These are phyloP conservation scores for Fraxinus anomala DNA, from an alignment of 257 asterid genomes.

Conservation along the genomic window DNA sequence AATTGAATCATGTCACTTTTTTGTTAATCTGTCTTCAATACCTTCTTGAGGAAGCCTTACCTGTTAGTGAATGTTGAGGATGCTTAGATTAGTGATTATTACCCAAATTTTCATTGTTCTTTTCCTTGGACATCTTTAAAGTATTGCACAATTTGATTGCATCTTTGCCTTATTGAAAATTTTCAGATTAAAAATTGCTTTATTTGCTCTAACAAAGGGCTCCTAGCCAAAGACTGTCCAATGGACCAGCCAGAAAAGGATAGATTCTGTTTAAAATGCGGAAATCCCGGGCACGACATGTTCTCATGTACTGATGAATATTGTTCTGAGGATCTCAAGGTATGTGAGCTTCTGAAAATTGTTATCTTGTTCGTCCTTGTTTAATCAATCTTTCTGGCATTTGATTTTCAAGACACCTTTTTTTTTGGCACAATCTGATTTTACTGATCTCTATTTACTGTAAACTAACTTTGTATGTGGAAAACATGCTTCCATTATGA, in stretches of 20 bases:
- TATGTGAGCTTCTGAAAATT: slow-evolving; percentile 12
- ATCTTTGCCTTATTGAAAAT: background rate
- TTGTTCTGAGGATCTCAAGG: slow-evolving; percentile 56
- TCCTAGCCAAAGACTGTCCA: slow-evolving; percentile 41
- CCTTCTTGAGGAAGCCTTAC: background rate
- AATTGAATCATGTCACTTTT: background rate
- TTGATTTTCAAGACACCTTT: background rate
- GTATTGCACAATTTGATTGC: background rate
- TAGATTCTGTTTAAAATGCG: slow-evolving; percentile 46
- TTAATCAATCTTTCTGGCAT: background rate
- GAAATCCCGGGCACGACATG: slow-evolving; percentile 43
- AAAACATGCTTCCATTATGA: background rate
- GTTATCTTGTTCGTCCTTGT: background rate
- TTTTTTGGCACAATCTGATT: background rate
- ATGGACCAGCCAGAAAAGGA: slow-evolving; percentile 27
- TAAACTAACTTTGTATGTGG: too few species aligned
- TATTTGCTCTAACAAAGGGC: slow-evolving; percentile 40
- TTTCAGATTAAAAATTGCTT: slow-evolving; percentile 40
- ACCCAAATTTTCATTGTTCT: background rate
- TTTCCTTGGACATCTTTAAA: background rate
- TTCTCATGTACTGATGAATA: slow-evolving; percentile 43
- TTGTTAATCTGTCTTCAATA: background rate
- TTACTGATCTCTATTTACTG: background rate
- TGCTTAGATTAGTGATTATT: background rate
- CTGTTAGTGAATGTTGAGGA: background rate